Base-by-base conservation (phyloP, 1,284 basidiomycete genomes). In the Papiliotrema fonsecae region DNA sequence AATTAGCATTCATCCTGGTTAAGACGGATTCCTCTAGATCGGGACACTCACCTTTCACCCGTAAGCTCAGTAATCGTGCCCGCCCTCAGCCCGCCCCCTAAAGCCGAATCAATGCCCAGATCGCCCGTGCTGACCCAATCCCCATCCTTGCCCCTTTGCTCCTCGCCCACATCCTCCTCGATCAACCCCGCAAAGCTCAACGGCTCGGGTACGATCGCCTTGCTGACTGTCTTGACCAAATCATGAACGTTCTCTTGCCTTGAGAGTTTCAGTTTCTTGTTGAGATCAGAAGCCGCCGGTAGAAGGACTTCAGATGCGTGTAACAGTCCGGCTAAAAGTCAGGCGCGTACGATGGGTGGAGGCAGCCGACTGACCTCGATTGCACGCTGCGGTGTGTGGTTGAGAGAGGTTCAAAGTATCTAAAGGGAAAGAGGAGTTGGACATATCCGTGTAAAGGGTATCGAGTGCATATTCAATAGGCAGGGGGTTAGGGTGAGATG, bases 1-100 rank as follows among this genome's bases (percentile, higher is more conserved):
- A 47, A 49, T n/a, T n/a, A n/a, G n/a, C n/a, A n/a, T n/a, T n/a
- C n/a, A n/a, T n/a, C n/a, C n/a, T n/a, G n/a, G 36, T 41, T 36
- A 57, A 21, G 42, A 27, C 14, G 32, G 14, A 10, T 28, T 13
- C 25, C 27, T 11, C 26, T 22, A 22, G 18, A 22, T 25, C 19
- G 26, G 24, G 44, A 22, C 7, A 56, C 74, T 49, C 69, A 88
- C 88, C 88, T 88, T 76, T 92, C 87, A n/a, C 89, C 89, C 13
- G 79, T 81, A 32, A 92, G 73, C 64, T 93, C 89, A 80, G 86
- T 91, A 14, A 93, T 57, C 78, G 84, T 83, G 1, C 87, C 83
- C 2, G 84, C 81, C 45, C 79, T 74, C 14, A 91, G 77, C 3
- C 89, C 89, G 13, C 87, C 87, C 11, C 85, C 85, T 0, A 92